Percentiles rank a stretch among this genome's conserved stretches.
These are phyloP conservation scores for Cyanodermella asteris DNA, from an alignment of 2,329 filamentous ascomycete genomes.

Conservation along the genomic window DNA sequence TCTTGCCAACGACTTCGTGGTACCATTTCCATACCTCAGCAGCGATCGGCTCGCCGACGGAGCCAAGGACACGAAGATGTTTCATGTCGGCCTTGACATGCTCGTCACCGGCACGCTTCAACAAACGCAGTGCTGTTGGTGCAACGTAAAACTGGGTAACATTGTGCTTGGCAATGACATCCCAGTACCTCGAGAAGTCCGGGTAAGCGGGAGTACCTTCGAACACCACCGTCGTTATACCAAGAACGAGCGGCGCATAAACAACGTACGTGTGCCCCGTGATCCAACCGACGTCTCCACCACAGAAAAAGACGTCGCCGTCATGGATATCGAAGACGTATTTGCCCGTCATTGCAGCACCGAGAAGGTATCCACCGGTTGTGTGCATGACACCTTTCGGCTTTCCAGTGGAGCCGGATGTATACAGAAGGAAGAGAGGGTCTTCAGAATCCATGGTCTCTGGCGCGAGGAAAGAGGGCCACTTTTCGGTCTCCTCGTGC, in stretches of 20 bases:
- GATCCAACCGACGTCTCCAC: constrained; percentile 97
- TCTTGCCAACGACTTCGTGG: constrained; percentile 81
- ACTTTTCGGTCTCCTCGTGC: constrained; percentile 97
- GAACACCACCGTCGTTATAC: constrained; percentile 87
- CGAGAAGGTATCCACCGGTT: constrained; percentile 83
- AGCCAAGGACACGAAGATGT: constrained; percentile 71
- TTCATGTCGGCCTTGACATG: constrained; percentile 81
- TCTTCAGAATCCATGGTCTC: constrained; percentile 85
- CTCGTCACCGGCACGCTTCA: constrained; percentile 89
- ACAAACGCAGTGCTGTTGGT: constrained; percentile 71
- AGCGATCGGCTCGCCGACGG: constrained; percentile 91
- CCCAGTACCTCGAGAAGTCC: constrained; percentile 96
- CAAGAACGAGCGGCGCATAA: constrained; percentile 80
- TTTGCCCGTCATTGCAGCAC: constrained; percentile 82
- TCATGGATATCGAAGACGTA: constrained; percentile 98
- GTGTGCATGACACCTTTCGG: constrained; percentile 98
- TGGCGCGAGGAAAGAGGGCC: constrained; percentile 75
- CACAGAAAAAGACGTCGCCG: constrained; percentile 86
- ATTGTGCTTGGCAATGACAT: constrained; percentile 84
- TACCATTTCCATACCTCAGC: constrained; percentile 99
- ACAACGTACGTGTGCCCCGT: constrained; percentile 97
- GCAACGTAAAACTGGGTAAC: constrained; percentile 98
- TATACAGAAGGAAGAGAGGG: constrained; percentile 92
- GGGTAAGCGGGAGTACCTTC: constrained; percentile 96
- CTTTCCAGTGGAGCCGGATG: constrained; percentile 92